Evolutionary conservation across 2,329 filamentous ascomycete genomes (phyloP).

Genomic region (Aspergillaceae sp.): DNA sequence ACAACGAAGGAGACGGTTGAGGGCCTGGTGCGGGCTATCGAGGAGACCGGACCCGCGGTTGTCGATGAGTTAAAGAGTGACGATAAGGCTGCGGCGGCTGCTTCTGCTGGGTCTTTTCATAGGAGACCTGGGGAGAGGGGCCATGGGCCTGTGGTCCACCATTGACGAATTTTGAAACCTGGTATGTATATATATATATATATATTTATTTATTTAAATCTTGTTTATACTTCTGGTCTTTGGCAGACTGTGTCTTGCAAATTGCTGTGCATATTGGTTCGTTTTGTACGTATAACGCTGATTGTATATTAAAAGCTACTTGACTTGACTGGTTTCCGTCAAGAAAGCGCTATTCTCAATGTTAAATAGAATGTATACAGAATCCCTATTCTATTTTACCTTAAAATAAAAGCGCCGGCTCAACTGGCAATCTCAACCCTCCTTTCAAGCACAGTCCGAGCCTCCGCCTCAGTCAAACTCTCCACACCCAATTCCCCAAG

Average conservation of each 20-base stretch:
- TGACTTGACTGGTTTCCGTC: too few species aligned
- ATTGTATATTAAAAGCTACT: background rate
- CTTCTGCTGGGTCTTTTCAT: background rate
- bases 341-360: too few species aligned
- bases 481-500: conserved; percentile 38
- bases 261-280: background rate
- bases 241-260: too few species aligned
- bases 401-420: too few species aligned
- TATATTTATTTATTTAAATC: too few species aligned
- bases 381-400: too few species aligned
- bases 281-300: background rate
- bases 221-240: background rate
- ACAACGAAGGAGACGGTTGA: conserved; percentile 54
- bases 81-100: conserved; percentile 3
- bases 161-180: background rate
- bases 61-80: conserved; percentile 20
- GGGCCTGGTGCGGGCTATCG: conserved; percentile 53
- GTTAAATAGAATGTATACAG: too few species aligned
- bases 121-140: conserved; percentile 25
- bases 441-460: conserved; percentile 38
- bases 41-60: conserved; percentile 35
- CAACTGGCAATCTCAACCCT: conserved; percentile 37
- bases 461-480: conserved; percentile 37
- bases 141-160: conserved; percentile 28
- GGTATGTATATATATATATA: background rate